Evolutionary conservation across 345 rosid species (phyloP), one percentile per base, ranked within the genome.

Genomic region (Balakata baccata): DNA sequence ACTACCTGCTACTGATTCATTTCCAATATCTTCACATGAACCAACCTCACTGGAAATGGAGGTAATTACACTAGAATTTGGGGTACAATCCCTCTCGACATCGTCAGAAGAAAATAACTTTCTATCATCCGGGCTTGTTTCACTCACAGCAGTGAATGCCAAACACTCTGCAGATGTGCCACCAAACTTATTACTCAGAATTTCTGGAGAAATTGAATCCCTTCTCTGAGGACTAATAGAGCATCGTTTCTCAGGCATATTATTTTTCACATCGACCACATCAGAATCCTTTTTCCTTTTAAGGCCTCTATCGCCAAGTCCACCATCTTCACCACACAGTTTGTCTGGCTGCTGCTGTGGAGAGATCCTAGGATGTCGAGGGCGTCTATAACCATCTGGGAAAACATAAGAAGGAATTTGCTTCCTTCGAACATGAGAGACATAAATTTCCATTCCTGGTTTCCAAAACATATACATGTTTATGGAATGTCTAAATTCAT

Each of bases 371-470:
- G 68, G 65, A 59, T 77, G 82, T 67, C 84, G 70, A 71, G 77
- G 50, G 45, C 82, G 77, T 77, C 64, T 83, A 51, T 78, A 80
- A 72, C 86, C 89, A 39, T 79, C 84, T 6, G 89, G 89, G 39
- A 84, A 85, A 64, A 87, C 90, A 80, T 81, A 87, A 39, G 84
- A 56, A 53, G 90, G 92, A 46, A 89, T 77, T 84, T 85, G 89
- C 85, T 76, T 89, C 72, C 89, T 78, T 11, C 81, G 88, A 57
- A 89, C 81, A 81, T 89, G 94, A 71, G 89, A 86, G 65, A 89
- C 88, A 80, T 69, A 77, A 51, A 89, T 88, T 50, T 86, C 92
- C 94, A 89, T 89, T 64, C 94, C 88, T 3, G 82, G 90, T 69
- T 88, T 84, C 92, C 94, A 86, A 76, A 83, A 89, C 84, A 80